Evolutionary conservation across 73 alveolate genomes (phyloP), one percentile per base, ranked within the genome.

Genomic region (Halteria grandinella): DNA sequence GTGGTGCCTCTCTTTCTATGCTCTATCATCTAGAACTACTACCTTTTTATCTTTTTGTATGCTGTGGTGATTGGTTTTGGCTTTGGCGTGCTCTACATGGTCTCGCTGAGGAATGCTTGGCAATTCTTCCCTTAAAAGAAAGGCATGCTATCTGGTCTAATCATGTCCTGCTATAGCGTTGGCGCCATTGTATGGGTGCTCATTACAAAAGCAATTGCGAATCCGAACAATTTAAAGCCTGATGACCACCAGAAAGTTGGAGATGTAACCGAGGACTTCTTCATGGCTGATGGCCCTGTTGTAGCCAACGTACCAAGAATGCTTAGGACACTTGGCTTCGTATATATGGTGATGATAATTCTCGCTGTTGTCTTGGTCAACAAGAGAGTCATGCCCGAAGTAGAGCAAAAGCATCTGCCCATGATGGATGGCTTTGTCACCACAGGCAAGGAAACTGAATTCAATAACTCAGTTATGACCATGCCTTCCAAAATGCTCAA

Each of bases 71-170:
- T 3, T 18, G 55, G 43, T 2, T 5, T 37, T 10, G 79, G 79
- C 49, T 23, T 39, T 25, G 79, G 79, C 14, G 33, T 64, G 28
- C 0, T 5, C 49, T 64, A 64, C 64, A 39, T 64, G 64, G 53
- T 64, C 0, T 64, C 79, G 17, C 36, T 64, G 2, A 44, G 31
- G 17, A 41, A 44, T 44, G 79, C 79, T 1, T 64, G 66, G 63
- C 64, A 41, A 44, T 44, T 41, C 49, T 64, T 41, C 49, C 79
- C 79, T 6, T 41, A 18, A 25, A 40, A 29, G 53, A 64, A 64
- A 43, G 79, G 79, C 20, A 64, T 45, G 66, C 66, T 64, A 6
- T 41, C 79, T 44, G 79, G 79, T 4, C 0, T 64, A 12, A 64
- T 64, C 5, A 23, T 64, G 33, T n/a, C 54, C 23, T 44, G 64